phyloP scores from a whole-genome alignment of 768 basidiomycete genomes.

The Mycena haematopus region DNA sequence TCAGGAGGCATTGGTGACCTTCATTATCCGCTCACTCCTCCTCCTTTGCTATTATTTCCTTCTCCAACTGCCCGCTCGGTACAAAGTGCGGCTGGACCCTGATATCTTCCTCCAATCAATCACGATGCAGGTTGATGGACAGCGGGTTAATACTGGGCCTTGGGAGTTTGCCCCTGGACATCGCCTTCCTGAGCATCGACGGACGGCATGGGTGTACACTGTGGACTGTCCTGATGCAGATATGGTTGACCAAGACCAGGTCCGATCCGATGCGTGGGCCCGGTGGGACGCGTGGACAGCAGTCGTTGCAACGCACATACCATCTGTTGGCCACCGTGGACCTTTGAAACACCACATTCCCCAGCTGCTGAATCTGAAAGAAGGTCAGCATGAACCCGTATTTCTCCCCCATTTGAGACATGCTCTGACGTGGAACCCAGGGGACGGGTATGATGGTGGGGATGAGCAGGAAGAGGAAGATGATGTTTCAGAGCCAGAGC shows the following conservation, averaged over 20 bases:
- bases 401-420: too few species aligned
- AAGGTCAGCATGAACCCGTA: too few species aligned
- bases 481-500: too few species aligned
- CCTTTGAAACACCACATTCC: neutral
- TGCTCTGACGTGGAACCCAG: too few species aligned
- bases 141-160: neutral
- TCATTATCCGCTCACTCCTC: conserved; percentile 6
- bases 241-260: neutral
- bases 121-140: neutral
- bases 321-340: neutral
- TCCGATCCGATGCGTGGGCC: neutral
- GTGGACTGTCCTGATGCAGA: neutral
- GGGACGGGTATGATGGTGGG: neutral
- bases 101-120: neutral
- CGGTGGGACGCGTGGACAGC: neutral
- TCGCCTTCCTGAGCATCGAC: neutral
- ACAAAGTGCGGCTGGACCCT: neutral
- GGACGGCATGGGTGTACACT: neutral
- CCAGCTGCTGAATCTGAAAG: too few species aligned
- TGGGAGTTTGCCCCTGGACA: conserved; percentile 16
- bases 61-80: conserved; percentile 3
- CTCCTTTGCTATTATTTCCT: conserved; percentile 1
- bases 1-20: neutral
- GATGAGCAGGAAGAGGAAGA: neutral
- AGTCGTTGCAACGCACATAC: neutral